Evolutionary conservation across 257 asterid species (phyloP).

Genomic region (Jacaranda mimosifolia): DNA sequence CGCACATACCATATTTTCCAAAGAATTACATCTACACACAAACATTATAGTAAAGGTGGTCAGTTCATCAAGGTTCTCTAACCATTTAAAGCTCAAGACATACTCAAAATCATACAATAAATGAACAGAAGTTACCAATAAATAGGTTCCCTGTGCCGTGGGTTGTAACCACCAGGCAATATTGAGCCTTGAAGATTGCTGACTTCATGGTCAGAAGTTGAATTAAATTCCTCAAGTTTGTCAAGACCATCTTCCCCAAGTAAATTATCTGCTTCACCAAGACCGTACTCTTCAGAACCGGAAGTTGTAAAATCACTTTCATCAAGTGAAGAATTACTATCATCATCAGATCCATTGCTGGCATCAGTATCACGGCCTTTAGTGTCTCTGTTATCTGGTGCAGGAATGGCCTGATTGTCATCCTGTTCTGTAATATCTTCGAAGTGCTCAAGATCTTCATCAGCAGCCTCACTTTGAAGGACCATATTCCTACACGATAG

Average conservation of each 20-base stretch:
- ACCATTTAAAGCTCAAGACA: neutral
- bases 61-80: neutral
- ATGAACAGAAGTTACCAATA: slow-evolving; percentile 61
- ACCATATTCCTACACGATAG: slow-evolving; percentile 69
- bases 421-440: slow-evolving; percentile 73
- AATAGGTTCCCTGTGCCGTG: slow-evolving; percentile 83
- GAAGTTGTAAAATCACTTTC: slow-evolving; percentile 55
- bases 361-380: slow-evolving; percentile 42
- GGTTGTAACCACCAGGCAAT: slow-evolving; percentile 75
- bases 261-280: slow-evolving; percentile 52
- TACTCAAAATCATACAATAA: slow-evolving; percentile 17
- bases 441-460: slow-evolving; percentile 94
- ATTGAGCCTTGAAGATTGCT: slow-evolving; percentile 38
- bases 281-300: slow-evolving; percentile 55
- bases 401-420: slow-evolving; percentile 43
- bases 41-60: neutral
- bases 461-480: slow-evolving; percentile 85
- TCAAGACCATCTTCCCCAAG: slow-evolving; percentile 47
- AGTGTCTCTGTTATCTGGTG: slow-evolving; percentile 37
- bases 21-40: neutral
- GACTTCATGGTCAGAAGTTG: slow-evolving; percentile 37
- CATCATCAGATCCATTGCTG: slow-evolving; percentile 42
- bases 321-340: slow-evolving; percentile 50
- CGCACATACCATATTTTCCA: neutral
- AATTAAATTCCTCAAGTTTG: slow-evolving; percentile 42